These are phyloP conservation scores for Waitea zeae DNA, from an alignment of 1,284 basidiomycete species.

Conservation along the genomic window DNA sequence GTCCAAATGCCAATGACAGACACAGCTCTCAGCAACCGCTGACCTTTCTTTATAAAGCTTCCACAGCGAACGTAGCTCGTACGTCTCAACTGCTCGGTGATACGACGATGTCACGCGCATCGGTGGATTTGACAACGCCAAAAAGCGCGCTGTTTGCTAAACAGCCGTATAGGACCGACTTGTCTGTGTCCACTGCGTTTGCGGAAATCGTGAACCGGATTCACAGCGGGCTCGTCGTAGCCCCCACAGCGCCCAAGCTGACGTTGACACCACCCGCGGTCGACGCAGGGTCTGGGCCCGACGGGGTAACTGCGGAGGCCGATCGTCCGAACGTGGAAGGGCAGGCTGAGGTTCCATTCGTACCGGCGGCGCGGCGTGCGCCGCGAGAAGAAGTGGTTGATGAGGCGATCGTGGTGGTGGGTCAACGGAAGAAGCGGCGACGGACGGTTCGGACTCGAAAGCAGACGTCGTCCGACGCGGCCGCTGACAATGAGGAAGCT, in stretches of 20 bases:
- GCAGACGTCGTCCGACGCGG: slow-evolving; percentile 4
- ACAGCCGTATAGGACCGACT: background rate
- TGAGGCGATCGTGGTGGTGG: slow-evolving; percentile 58
- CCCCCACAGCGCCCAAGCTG: background rate
- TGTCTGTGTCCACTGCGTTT: background rate
- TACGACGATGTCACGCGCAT: too few species aligned
- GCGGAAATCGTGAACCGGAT: background rate
- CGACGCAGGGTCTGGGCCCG: too few species aligned
- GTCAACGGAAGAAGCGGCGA: slow-evolving; percentile 39
- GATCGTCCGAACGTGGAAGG: slow-evolving; percentile 11
- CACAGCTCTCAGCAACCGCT: too few species aligned
- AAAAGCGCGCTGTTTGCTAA: background rate
- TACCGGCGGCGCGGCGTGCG: slow-evolving; percentile 39
- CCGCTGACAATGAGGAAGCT: slow-evolving; percentile 8
- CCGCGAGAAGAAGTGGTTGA: slow-evolving; percentile 17
- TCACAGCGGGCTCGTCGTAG: background rate
- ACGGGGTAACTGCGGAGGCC: too few species aligned
- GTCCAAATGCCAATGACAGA: too few species aligned
- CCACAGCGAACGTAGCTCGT: too few species aligned
- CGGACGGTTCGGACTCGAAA: slow-evolving; percentile 25
- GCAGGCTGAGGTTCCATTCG: slow-evolving; percentile 50
- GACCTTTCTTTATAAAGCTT: too few species aligned
- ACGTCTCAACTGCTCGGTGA: too few species aligned
- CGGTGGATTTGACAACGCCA: too few species aligned
- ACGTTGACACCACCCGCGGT: slow-evolving; percentile 4